Base-by-base conservation (phyloP, 116 monocot species). In the Trichopus zeylanicus region DNA sequence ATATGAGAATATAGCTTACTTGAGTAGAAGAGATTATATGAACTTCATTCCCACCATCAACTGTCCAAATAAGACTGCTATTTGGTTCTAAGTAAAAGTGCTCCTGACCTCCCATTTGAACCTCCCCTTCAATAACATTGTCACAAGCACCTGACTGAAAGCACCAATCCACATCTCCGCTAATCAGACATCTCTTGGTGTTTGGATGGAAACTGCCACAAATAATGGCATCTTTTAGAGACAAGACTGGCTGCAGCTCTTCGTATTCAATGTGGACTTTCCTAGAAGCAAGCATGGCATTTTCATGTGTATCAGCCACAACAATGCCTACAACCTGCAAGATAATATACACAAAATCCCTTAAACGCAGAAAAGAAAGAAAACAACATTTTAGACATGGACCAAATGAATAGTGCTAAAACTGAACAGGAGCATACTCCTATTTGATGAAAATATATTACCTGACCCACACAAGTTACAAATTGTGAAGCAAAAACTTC, bases 381-480 rank as follows among this genome's bases (percentile, higher is more conserved):
- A n/a, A n/a, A n/a, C n/a, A n/a, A n/a, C n/a, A n/a, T 18, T 42
- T 7, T 15, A 13, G 13, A 42, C 42, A 42, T 42, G 42, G 13
- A 42, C n/a, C 12, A 42, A 18, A 42, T 16, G 37, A 42, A 12
- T 16, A 13, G 13, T n/a, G n/a, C n/a, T n/a, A n/a, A n/a, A n/a
- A 42, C n/a, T n/a, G n/a, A n/a, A n/a, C n/a, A n/a, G n/a, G n/a
- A n/a, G n/a, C n/a, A n/a, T n/a, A n/a, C n/a, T n/a, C n/a, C n/a
- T n/a, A n/a, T 32, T 34, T 34, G 1, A n/a, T 33, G 22, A 11
- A 19, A 57, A 46, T 38, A 46, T 31, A 1, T 54, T 74, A 97
- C 95, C 87, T 98, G 98, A 57, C 98, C 98, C 71, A 98, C 98
- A 88, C 98, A 98, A 38, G 87, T 98, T 16, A 98, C 98, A 67